Base-by-base conservation (phyloP, 208 protist species). In the Trypanosoma cruzi region DNA sequence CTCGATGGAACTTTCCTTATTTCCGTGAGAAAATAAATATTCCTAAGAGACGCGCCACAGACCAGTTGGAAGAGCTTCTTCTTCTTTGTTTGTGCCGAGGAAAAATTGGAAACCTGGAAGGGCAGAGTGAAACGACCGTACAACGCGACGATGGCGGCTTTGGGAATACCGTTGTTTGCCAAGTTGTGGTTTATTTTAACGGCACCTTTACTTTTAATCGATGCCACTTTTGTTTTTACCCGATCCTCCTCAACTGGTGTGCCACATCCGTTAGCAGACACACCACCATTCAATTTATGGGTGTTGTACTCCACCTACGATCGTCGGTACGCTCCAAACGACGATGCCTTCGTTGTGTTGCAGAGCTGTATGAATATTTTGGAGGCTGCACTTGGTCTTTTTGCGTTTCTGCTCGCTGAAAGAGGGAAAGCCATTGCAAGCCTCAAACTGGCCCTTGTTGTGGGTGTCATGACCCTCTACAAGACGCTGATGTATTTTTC, bases 261-360 rank as follows among this genome's bases (percentile, higher is more conserved):
- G n/a, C 58, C 74, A 14, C 85, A 93, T 65, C 85, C 90, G 0
- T 73, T 92, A n/a, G 67, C 63, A 24, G 54, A 87, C 4, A 68
- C 60, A 11, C n/a, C 75, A 37, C 80, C 82, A 6, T 86, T 95
- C 66, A 79, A 55, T 10, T 86, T 79, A 52, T 96, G 87, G 86
- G 37, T 58, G 18, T 61, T 86, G 52, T 96, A 96, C 75, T 81
- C 83, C 52, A 55, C 69, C 44, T 89, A 90, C 75, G 90, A 96
- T 60, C 76, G 54, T 34, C 85, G 87, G 50, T 93, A 96, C 75
- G 80, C 72, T 34, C 69, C 86, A 5, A 96, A 93, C 74, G 78
- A 90, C 42, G 90, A 96, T 42, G 79, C 81, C 18, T 96, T 96
- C 68, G 90, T 96, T 34, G 80, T 96, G 37, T 81, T 81, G 59